Evolutionary conservation across 2,329 filamentous ascomycete genomes (phyloP).

Genomic region (Pseudocercospora fijiensis): DNA sequence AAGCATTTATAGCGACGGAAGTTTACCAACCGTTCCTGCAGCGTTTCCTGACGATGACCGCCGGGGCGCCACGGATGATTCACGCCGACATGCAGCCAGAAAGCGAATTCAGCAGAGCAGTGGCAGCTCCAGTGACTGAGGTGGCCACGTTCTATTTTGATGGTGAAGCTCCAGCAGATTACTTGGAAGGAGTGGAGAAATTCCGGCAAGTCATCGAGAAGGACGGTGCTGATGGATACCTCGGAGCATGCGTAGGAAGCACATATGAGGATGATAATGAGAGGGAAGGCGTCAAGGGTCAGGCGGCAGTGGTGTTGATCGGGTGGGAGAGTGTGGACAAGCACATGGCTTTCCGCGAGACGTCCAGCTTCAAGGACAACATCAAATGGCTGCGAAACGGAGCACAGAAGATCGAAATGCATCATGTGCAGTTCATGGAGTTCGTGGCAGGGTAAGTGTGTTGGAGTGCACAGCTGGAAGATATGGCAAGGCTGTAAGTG

Average conservation of each 20-base stretch:
- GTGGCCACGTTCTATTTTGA: conserved; percentile 49
- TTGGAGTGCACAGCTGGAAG: not conserved
- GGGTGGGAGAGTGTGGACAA: conserved; percentile 55
- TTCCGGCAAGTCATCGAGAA: conserved; percentile 42
- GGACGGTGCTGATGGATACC: conserved; percentile 31
- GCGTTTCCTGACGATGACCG: conserved; percentile 34
- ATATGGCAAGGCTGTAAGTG: not conserved
- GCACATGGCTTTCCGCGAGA: conserved; percentile 50
- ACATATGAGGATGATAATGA: conserved; percentile 33
- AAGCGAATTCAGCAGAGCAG: conserved; percentile 22
- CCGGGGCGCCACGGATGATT: conserved; percentile 31
- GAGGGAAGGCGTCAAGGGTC: conserved; percentile 41
- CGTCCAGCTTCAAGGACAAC: conserved; percentile 46
- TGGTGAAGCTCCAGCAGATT: conserved; percentile 35
- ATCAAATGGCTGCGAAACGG: conserved; percentile 46
- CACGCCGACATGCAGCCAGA: conserved; percentile 40
- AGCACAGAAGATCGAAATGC: conserved; percentile 46
- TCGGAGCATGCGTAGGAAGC: conserved; percentile 26
- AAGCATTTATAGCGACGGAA: conserved; percentile 41
- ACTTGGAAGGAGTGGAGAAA: conserved; percentile 38
- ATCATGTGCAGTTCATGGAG: conserved; percentile 45
- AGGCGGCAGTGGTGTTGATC: conserved; percentile 46
- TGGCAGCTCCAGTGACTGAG: conserved; percentile 52
- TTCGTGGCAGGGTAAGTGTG: conserved; percentile 17
- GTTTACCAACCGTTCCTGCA: conserved; percentile 44